Conservation (phyloP, 139 green algal genomes). For the Chara braunii region DNA sequence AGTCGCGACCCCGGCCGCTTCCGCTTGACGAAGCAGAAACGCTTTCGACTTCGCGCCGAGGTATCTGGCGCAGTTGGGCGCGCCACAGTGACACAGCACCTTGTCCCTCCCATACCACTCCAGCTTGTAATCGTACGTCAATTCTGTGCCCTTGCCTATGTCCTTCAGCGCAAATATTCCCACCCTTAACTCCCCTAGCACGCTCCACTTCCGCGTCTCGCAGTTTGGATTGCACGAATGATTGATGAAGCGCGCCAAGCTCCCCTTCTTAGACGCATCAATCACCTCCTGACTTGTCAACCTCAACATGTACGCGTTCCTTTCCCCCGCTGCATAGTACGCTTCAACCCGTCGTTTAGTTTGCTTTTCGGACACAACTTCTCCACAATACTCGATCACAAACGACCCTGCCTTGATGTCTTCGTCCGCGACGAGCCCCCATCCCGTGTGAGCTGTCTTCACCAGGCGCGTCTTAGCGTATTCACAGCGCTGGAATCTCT, state of each 20-base stretch:
- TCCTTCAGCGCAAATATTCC: constrained; percentile 73
- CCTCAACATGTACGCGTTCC: constrained; percentile 98
- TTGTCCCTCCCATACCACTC: constrained; percentile 40
- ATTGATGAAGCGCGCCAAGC: constrained; percentile 92
- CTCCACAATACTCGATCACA: constrained; percentile 94
- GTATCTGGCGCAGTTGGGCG: constrained; percentile 23
- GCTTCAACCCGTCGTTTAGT: constrained; percentile 74
- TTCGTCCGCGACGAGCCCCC: constrained; percentile 22
- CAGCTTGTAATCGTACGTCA: constrained; percentile 53
- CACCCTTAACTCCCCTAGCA: constrained; percentile 88
- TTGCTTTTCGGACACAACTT: constrained; percentile 94
- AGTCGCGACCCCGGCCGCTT: too few relatives aligned
- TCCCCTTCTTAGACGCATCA: constrained; percentile 78
- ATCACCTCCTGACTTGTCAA: constrained; percentile 93
- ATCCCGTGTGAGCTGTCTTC: constrained; percentile 21
- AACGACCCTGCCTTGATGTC: constrained; percentile 64
- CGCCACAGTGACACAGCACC: constrained; percentile 33
- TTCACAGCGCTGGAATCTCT: constrained; percentile 37
- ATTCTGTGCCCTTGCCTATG: constrained; percentile 66
- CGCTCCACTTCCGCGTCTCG: constrained; percentile 97
- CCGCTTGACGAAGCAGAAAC: too few relatives aligned
- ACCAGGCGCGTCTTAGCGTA: constrained; percentile 5
- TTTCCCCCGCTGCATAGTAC: constrained; percentile 56
- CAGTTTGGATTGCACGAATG: constrained; percentile 96
- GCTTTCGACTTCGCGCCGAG: constrained; percentile 35